phyloP scores from a whole-genome alignment of 2,329 filamentous ascomycete species.

The Aureobasidium uvarum region DNA sequence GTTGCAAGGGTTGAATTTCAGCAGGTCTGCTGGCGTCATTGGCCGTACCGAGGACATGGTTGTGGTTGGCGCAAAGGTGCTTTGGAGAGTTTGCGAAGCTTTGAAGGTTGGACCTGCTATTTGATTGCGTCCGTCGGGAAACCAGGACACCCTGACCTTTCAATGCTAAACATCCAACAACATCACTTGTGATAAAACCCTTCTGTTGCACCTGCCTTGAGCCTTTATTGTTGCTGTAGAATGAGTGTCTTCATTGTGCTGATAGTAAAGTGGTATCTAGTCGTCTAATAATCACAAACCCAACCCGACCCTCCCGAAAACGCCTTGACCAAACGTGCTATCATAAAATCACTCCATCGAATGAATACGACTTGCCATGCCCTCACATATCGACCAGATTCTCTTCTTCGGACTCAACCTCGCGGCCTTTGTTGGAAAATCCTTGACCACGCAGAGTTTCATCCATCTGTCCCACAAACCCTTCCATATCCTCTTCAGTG shows the following conservation, averaged over 20 bases:
- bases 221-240: background rate
- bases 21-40: conserved; percentile 79
- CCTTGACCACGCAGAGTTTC: conserved; percentile 23
- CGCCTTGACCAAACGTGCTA: background rate
- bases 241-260: background rate
- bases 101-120: background rate
- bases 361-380: background rate
- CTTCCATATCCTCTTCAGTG: conserved; percentile 28
- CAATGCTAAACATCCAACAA: background rate
- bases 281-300: conserved; percentile 21
- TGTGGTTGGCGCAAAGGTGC: conserved; percentile 7
- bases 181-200: background rate
- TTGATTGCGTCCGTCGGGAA: background rate
- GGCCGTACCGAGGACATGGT: conserved; percentile 79
- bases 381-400: conserved; percentile 16
- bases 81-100: background rate
- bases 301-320: background rate
- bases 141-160: background rate
- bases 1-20: conserved; percentile 91
- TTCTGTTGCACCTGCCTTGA: too few relatives aligned
- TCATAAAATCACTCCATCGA: background rate
- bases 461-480: conserved; percentile 28
- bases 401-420: background rate
- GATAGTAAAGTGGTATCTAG: conserved; percentile 13
- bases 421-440: background rate